phyloP scores from a whole-genome alignment of 805 yeast genomes.

The Kodamaea jinghongensis region DNA sequence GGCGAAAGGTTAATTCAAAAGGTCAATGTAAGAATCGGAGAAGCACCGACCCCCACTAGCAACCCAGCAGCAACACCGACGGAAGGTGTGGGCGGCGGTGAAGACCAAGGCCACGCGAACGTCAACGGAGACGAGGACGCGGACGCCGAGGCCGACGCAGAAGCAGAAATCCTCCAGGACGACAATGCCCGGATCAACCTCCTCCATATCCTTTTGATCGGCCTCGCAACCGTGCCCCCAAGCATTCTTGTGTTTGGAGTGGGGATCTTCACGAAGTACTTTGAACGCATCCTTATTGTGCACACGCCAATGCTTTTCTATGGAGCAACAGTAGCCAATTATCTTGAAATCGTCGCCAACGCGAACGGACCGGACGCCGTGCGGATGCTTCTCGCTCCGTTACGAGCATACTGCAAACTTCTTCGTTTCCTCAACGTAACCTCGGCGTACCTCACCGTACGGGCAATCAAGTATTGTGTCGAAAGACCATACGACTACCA shows the following conservation, averaged over 20 bases:
- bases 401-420: neutral
- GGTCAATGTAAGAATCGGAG: neutral
- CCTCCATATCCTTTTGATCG: neutral
- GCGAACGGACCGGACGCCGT: neutral
- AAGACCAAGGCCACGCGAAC: neutral
- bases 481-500: slow-evolving; percentile 2
- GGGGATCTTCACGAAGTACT: neutral
- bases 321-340: neutral
- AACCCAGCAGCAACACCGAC: neutral
- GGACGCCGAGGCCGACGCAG: neutral
- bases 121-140: neutral
- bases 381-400: neutral
- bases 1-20: slow-evolving; percentile 2
- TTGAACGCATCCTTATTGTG: neutral
- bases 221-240: slow-evolving; percentile 1
- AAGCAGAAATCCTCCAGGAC: neutral
- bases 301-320: slow-evolving; percentile 3
- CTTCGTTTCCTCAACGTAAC: neutral
- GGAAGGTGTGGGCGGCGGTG: too few relatives aligned
- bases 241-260: neutral
- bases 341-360: neutral
- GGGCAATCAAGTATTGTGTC: slow-evolving; percentile 1
- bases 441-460: neutral
- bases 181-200: neutral
- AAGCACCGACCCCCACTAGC: neutral